Conservation (phyloP, 495 filamentous ascomycete genomes). For the Coniosporium apollinis region DNA sequence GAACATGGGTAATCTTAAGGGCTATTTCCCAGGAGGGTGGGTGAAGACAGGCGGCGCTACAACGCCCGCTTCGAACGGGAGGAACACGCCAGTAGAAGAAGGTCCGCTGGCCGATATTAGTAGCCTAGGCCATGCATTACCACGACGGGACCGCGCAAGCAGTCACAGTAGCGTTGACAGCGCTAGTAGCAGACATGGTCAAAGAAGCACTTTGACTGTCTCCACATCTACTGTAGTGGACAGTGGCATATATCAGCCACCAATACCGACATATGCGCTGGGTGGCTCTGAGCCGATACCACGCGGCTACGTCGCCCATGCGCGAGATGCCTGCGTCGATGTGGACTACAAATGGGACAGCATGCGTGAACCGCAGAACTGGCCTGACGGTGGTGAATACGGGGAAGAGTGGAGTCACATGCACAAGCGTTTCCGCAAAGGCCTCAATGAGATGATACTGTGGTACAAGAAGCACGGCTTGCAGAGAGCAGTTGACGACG, state of each 20-base stretch:
- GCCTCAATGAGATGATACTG: constrained; percentile 53
- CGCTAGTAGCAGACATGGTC: background rate
- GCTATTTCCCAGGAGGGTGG: constrained; percentile 49
- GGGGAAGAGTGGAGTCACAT: constrained; percentile 92
- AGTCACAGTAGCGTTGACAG: constrained; percentile 19
- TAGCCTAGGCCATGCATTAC: constrained; percentile 18
- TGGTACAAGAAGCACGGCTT: constrained; percentile 58
- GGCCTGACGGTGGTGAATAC: constrained; percentile 75
- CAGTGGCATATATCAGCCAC: constrained; percentile 42
- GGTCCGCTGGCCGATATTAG: constrained; percentile 13
- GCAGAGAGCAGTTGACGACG: constrained; percentile 14
- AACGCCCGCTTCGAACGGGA: constrained; percentile 1
- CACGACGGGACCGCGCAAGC: constrained; percentile 27
- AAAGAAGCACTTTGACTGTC: background rate
- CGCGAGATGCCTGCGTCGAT: constrained; percentile 71
- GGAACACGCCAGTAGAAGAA: constrained; percentile 9
- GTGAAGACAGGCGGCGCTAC: constrained; percentile 21
- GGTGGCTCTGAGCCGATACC: constrained; percentile 69
- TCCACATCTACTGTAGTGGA: background rate
- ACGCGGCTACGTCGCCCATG: constrained; percentile 73
- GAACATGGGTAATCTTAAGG: constrained; percentile 12
- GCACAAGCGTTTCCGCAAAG: constrained; percentile 73
- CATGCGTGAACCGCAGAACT: constrained; percentile 52
- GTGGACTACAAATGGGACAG: constrained; percentile 95
- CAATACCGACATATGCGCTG: constrained; percentile 68